Base-by-base conservation (phyloP, 352 stramenopile species). In the Bremia lactucae region DNA sequence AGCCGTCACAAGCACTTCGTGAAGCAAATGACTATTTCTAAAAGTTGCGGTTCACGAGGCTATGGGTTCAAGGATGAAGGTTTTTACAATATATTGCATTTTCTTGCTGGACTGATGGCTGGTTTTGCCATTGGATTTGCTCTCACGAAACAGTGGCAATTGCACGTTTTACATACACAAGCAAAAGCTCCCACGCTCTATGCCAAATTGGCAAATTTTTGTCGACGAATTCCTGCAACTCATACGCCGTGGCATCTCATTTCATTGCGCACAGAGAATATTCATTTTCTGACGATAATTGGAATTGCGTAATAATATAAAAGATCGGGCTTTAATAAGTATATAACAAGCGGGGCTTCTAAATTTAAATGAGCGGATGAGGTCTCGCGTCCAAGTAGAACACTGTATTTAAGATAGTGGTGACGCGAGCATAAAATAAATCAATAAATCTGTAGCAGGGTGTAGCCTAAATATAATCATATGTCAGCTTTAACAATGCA, bases 61-160 rank as follows among this genome's bases (percentile, higher is more conserved):
- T 49, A n/a, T 33, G 46, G 29, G 21, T 34, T 40, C 35, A 57
- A 40, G 21, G 48, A 57, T 25, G 42, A 41, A 31, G 50, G 24
- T 6, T 44, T 65, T 19, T 49, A 68, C 18, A 45, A 38, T 4
- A 43, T 55, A n/a, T 19, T 77, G 29, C 59, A 72, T 28, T 63
- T 76, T 21, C 36, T 77, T 36, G 48, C 62, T 4, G 62, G 65
- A 22, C 36, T 80, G 5, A 15, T 80, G 24, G 53, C 55, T 31
- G 68, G 68, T n/a, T 59, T 75, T 19, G 53, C 59, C 19, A 39
- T 74, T 7, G 65, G 68, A 22, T 42, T 63, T 31, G 47, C 49
- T 11, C 39, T 59, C 8, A 58, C 57, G 2, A 60, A 58, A 33
- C 65, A 62, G 5, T 53, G 55, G 55, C 49, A 52, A 18, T 10